phyloP scores from a whole-genome alignment of 2,329 filamentous ascomycete genomes.

The Microsporum audouinii region DNA sequence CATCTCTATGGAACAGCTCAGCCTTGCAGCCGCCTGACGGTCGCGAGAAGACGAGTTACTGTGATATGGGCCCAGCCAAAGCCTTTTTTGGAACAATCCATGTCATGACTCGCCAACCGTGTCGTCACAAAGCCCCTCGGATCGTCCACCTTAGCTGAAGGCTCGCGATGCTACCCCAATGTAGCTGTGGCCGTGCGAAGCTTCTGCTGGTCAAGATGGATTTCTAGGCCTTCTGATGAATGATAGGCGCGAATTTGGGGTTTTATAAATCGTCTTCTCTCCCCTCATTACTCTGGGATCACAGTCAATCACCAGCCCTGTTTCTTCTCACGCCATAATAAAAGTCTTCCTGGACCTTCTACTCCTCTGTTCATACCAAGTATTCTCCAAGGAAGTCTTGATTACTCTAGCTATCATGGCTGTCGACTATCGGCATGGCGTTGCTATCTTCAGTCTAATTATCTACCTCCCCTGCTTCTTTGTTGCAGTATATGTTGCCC shows the following conservation, averaged over 20 bases:
- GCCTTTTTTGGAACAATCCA: not conserved
- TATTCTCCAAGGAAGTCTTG: not conserved
- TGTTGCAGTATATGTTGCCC: conserved; percentile 22
- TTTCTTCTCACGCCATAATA: not conserved
- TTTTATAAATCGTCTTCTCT: not conserved
- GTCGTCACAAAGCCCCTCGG: not conserved
- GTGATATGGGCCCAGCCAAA: not conserved
- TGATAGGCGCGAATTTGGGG: not conserved
- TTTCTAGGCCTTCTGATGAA: not conserved
- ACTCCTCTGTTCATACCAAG: not conserved
- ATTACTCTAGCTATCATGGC: conserved; percentile 5
- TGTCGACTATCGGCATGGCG: conserved; percentile 23
- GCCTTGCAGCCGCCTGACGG: not conserved
- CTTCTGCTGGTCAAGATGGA: not conserved
- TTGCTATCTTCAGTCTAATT: conserved; percentile 26
- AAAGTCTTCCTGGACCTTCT: not conserved
- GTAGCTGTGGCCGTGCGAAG: not conserved
- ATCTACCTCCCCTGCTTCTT: conserved; percentile 28
- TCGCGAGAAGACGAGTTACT: not conserved
- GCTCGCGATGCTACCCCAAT: not conserved
- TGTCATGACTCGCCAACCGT: not conserved
- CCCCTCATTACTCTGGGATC: not conserved
- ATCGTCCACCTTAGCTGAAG: not conserved
- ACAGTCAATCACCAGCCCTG: not conserved
- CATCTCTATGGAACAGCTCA: not conserved